These are phyloP conservation scores for Pythium aquatile DNA, from an alignment of 352 stramenopile species.

Conservation along the genomic window DNA sequence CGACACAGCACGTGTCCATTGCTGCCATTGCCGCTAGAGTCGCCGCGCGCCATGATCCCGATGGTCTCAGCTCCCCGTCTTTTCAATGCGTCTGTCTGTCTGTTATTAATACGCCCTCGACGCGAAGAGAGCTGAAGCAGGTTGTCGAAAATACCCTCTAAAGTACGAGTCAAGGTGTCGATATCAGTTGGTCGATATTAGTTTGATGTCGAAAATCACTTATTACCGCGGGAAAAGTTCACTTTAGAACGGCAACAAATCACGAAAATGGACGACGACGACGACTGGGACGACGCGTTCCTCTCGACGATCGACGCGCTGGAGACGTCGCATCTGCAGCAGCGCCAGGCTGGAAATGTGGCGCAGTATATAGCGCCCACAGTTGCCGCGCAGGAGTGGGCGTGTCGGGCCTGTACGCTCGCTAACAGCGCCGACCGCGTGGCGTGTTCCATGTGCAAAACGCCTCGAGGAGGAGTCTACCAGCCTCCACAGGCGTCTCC, in stretches of 20 bases:
- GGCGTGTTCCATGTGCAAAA: slow-evolving; percentile 53
- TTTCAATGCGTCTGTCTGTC: neutral
- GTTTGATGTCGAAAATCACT: neutral
- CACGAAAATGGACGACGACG: slow-evolving; percentile 47
- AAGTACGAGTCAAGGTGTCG: slow-evolving; percentile 21
- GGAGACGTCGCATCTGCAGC: slow-evolving; percentile 32
- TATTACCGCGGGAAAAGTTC: slow-evolving; percentile 3
- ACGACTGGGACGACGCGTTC: slow-evolving; percentile 85
- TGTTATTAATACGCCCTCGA: slow-evolving; percentile 16
- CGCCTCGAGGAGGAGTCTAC: slow-evolving; percentile 42
- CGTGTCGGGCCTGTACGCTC: slow-evolving; percentile 66
- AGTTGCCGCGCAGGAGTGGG: slow-evolving; percentile 25
- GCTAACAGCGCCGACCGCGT: slow-evolving; percentile 37
- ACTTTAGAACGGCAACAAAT: slow-evolving; percentile 22
- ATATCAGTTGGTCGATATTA: slow-evolving; percentile 5
- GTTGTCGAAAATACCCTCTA: slow-evolving; percentile 12
- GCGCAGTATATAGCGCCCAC: neutral
- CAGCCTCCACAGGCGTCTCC: neutral
- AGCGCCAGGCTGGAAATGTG: slow-evolving; percentile 10
- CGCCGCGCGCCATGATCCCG: slow-evolving; percentile 2
- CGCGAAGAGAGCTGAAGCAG: slow-evolving; percentile 1
- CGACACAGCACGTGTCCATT: slow-evolving; percentile 54
- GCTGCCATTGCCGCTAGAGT: neutral
- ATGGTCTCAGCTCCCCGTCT: neutral
- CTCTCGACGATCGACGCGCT: slow-evolving; percentile 66